phyloP scores from a whole-genome alignment of 2,329 filamentous ascomycete species.

The Septoria linicola region DNA sequence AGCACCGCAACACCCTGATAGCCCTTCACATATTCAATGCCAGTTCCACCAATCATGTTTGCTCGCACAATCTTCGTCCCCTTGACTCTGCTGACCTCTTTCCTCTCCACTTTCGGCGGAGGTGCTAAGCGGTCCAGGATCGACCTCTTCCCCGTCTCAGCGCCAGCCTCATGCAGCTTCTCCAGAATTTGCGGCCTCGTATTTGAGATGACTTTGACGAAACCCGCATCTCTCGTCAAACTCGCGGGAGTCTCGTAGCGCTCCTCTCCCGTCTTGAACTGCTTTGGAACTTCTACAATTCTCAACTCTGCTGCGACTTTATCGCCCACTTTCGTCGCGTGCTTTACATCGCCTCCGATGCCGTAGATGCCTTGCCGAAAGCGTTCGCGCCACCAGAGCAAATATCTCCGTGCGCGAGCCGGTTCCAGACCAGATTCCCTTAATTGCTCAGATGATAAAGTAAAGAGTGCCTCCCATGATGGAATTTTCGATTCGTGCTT shows the following conservation, averaged over 20 bases:
- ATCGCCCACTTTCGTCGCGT: slow-evolving; percentile 60
- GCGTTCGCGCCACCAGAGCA: slow-evolving; percentile 82
- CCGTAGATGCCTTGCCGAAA: slow-evolving; percentile 77
- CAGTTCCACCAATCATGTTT: slow-evolving; percentile 71
- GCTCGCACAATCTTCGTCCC: slow-evolving; percentile 68
- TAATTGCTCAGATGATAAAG: slow-evolving; percentile 72
- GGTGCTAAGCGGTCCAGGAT: slow-evolving; percentile 29
- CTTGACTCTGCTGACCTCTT: slow-evolving; percentile 45
- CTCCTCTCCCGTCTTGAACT: slow-evolving; percentile 7
- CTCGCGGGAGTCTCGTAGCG: slow-evolving; percentile 41
- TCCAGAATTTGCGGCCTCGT: slow-evolving; percentile 44
- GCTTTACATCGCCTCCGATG: slow-evolving; percentile 75
- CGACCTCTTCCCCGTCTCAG: slow-evolving; percentile 25
- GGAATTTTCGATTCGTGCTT: slow-evolving; percentile 83
- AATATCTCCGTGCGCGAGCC: slow-evolving; percentile 75
- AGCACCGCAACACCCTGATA: slow-evolving; percentile 63
- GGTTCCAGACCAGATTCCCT: slow-evolving; percentile 84
- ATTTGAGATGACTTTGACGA: slow-evolving; percentile 61
- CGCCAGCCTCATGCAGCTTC: slow-evolving; percentile 19
- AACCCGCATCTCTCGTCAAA: slow-evolving; percentile 55
- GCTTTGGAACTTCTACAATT: slow-evolving; percentile 52
- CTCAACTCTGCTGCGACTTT: slow-evolving; percentile 53
- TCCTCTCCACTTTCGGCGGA: slow-evolving; percentile 39
- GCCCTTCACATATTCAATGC: slow-evolving; percentile 66
- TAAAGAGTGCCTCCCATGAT: slow-evolving; percentile 88